A percentile compares a stretch with the other conserved stretches of the same genome.
These are phyloP conservation scores for Fomitiporia mediterranea DNA, from an alignment of 1,284 basidiomycete genomes.

Conservation along the genomic window DNA sequence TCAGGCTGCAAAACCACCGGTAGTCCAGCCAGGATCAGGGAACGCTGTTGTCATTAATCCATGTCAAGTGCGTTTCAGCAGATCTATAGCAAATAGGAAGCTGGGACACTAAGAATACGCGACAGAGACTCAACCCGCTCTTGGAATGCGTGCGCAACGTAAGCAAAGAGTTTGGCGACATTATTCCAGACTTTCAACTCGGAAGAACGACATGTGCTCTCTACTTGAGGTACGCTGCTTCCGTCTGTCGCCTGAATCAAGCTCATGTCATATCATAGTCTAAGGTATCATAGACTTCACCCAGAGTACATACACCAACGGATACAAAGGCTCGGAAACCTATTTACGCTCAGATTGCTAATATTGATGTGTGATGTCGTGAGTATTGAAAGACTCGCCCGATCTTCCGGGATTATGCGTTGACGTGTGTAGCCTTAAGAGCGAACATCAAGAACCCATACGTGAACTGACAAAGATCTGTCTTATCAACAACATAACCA, in stretches of 20 bases:
- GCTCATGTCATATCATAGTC: constrained; percentile 41
- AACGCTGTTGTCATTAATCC: constrained; percentile 76
- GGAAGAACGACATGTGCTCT: constrained; percentile 92
- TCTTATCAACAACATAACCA: constrained; percentile 88
- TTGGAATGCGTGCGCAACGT: constrained; percentile 83
- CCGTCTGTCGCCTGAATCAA: neutral
- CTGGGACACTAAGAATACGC: neutral
- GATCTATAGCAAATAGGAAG: neutral
- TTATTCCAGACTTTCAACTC: constrained; percentile 93
- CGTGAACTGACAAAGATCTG: constrained; percentile 92
- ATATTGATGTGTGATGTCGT: constrained; percentile 92
- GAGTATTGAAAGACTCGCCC: constrained; percentile 31
- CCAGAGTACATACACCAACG: constrained; percentile 95
- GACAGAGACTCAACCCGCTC: constrained; percentile 83
- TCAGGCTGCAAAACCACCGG: constrained; percentile 42
- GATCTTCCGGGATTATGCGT: neutral
- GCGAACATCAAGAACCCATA: constrained; percentile 86
- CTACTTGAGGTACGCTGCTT: constrained; percentile 68
- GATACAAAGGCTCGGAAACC: constrained; percentile 79
- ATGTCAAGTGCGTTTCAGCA: constrained; percentile 43
- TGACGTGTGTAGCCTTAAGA: constrained; percentile 42
- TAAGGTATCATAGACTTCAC: constrained; percentile 94
- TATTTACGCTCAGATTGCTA: constrained; percentile 84
- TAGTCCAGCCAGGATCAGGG: constrained; percentile 62
- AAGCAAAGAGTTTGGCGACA: constrained; percentile 93